A percentile compares a stretch with the other conserved stretches of the same genome.
These are phyloP conservation scores for Haplosporangium sp. DNA, from an alignment of 371 early-diverging fungal genomes.

Conservation along the genomic window DNA sequence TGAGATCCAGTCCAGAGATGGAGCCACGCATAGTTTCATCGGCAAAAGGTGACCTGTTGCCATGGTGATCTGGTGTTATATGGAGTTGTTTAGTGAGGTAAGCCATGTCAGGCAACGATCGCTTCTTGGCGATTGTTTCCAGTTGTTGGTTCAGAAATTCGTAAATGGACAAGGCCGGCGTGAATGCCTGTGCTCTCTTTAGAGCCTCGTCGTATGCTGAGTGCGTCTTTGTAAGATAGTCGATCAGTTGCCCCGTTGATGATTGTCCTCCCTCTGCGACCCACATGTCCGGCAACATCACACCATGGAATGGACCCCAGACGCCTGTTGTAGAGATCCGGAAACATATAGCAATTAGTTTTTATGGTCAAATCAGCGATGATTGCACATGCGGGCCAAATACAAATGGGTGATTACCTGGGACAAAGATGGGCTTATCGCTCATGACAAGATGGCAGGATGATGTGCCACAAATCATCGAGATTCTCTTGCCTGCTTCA, in stretches of 20 bases:
- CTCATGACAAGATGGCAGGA: constrained; percentile 79
- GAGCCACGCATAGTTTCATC: constrained; percentile 75
- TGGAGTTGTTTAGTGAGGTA: constrained; percentile 67
- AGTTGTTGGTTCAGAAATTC: constrained; percentile 62
- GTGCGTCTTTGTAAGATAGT: constrained; percentile 69
- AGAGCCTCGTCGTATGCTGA: constrained; percentile 60
- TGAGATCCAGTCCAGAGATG: constrained; percentile 70
- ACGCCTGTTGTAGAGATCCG: constrained; percentile 23
- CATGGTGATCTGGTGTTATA: constrained; percentile 82
- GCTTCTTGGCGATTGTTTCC: constrained; percentile 41
- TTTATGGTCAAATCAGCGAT: neutral
- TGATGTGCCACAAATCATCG: constrained; percentile 79
- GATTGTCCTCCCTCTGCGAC: constrained; percentile 82
- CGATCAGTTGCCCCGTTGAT: constrained; percentile 76
- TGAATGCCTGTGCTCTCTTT: constrained; percentile 24
- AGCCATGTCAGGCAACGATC: constrained; percentile 48
- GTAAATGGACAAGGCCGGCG: constrained; percentile 57
- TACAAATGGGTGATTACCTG: constrained; percentile 53
- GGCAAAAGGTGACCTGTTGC: constrained; percentile 80
- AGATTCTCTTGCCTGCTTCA: constrained; percentile 66
- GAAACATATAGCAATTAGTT: neutral
- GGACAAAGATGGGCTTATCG: constrained; percentile 66
- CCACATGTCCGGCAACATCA: constrained; percentile 70
- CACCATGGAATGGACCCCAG: constrained; percentile 74
- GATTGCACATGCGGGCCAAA: neutral